Evolutionary conservation across 768 basidiomycete genomes (phyloP).

Genomic region (Suillus plorans): DNA sequence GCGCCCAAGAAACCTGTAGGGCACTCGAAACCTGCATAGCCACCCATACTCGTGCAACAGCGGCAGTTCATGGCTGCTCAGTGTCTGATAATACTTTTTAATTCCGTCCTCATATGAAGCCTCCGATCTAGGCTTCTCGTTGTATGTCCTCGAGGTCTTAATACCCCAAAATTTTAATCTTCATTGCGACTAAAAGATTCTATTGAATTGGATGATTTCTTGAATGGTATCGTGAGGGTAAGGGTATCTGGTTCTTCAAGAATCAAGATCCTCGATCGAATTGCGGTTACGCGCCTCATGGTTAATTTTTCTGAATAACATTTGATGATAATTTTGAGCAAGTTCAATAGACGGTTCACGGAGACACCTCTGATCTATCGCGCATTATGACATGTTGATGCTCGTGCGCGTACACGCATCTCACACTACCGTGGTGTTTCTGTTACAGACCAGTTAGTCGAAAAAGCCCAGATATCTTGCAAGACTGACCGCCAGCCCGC

Average conservation of each 20-base stretch:
- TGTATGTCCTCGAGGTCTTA: neutral
- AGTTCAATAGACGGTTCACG: neutral
- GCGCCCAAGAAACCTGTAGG: neutral
- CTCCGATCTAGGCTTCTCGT: neutral
- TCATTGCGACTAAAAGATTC: neutral
- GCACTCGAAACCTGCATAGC: neutral
- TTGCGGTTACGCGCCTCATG: neutral
- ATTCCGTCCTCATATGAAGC: neutral
- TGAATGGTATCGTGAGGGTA: neutral
- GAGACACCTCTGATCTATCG: neutral
- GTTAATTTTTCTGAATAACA: neutral
- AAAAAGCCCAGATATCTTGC: neutral
- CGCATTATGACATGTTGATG: neutral
- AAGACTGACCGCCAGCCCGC: neutral
- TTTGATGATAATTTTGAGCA: neutral
- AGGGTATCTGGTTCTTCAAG: constrained; percentile 1
- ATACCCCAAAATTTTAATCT: neutral
- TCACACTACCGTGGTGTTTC: neutral
- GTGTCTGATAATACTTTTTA: neutral
- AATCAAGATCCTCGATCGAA: constrained; percentile 4
- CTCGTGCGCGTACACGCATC: neutral
- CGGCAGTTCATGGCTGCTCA: neutral
- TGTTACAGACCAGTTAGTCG: neutral
- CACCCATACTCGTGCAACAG: no score
- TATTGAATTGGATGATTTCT: neutral